Percentiles rank a stretch among this genome's conserved stretches.
Evolutionary conservation across 306 rosid genomes (phyloP).

Genomic region (Clitoria ternatea): DNA sequence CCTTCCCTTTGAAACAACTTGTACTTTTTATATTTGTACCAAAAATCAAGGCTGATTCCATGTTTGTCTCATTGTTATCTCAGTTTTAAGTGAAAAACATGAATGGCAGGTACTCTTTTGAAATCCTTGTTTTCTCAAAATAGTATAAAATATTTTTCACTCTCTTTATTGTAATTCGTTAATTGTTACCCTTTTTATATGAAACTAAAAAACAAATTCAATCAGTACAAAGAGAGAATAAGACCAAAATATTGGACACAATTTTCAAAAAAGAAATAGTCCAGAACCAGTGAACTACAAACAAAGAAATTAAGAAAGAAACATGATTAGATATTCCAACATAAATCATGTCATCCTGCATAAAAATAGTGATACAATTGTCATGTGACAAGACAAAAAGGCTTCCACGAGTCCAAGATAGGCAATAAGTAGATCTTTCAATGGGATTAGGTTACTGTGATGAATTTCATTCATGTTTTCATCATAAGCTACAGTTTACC

Average conservation of each 20-base stretch:
- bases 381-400: slow-evolving; percentile 19
- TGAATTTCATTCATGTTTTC: not conserved
- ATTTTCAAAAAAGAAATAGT: not conserved
- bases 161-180: too few species aligned
- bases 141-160: not conserved
- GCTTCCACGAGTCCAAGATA: not conserved
- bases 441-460: not conserved
- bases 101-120: not conserved
- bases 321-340: slow-evolving; percentile 32
- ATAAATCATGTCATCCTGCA: slow-evolving; percentile 24
- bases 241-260: not conserved
- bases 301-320: not conserved
- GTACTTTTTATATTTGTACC: too few species aligned
- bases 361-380: slow-evolving; percentile 6
- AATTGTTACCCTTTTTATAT: too few species aligned
- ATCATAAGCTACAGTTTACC: not conserved
- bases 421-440: not conserved
- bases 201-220: not conserved
- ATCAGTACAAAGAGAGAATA: not conserved
- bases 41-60: not conserved
- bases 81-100: not conserved
- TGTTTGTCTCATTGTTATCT: not conserved
- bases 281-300: not conserved
- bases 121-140: not conserved
- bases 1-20: too few species aligned